Evolutionary conservation across 225 moss, liverwort and hornwort species (phyloP).

Genomic region (Marchantia paleacea): DNA sequence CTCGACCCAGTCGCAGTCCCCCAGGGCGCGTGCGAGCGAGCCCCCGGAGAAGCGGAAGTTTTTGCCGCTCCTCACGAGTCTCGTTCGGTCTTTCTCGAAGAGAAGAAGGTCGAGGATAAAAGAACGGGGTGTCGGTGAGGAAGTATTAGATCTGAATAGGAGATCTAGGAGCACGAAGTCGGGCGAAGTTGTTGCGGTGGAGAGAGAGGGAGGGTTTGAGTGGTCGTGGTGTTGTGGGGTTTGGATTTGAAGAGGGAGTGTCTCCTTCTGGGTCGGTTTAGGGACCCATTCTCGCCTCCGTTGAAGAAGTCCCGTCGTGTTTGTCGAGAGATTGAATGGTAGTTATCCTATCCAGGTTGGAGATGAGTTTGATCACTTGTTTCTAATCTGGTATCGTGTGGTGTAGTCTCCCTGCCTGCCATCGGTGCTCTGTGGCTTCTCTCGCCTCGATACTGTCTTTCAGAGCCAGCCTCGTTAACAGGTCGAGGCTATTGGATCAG

Average conservation of each 20-base stretch:
- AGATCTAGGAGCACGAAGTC: neutral
- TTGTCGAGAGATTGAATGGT: neutral
- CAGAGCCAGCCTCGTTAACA: neutral
- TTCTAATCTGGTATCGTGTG: slow-evolving; percentile 10
- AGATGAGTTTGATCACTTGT: slow-evolving; percentile 5
- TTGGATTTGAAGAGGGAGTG: neutral
- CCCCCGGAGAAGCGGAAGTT: neutral
- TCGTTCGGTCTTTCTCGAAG: too few species aligned
- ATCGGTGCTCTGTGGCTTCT: neutral
- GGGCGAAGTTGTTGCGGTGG: neutral
- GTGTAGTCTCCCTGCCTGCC: neutral
- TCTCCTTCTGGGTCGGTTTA: neutral
- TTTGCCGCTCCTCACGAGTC: neutral
- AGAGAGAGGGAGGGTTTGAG: neutral
- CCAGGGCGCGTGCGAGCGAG: neutral
- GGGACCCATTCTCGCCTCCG: neutral
- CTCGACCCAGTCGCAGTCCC: too few species aligned
- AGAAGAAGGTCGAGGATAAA: neutral
- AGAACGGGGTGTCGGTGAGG: neutral
- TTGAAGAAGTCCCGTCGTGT: neutral
- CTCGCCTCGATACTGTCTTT: too few species aligned
- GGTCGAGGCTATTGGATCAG: neutral
- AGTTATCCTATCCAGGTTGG: neutral
- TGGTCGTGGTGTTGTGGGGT: neutral
- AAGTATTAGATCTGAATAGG: neutral